Evolutionary conservation across 2,329 filamentous ascomycete species (phyloP), one percentile per base, ranked within the genome.

Genomic region (Penicillium thymicola): DNA sequence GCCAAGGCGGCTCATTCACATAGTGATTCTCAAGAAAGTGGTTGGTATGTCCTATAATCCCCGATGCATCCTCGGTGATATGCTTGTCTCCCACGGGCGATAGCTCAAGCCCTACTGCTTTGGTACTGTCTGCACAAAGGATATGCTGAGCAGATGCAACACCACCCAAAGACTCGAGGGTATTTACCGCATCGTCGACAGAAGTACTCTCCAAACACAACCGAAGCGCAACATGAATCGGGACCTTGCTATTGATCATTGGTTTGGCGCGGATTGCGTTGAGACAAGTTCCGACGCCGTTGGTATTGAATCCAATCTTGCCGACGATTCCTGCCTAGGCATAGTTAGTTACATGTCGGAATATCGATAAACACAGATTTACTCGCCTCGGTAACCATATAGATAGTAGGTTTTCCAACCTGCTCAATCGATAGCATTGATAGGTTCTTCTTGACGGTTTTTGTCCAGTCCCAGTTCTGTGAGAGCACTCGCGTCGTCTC

Each of bases 271-370:
- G 77, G 58, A 88, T 85, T 0, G 85, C 86, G 58, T 88, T 88
- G 9, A 88, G 73, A 42, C 81, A 82, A 0, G 81, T 80, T 0
- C 84, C 85, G 0, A 88, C 82, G 0, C 85, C 83, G 0, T 69
- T 65, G 16, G 72, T 74, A 64, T 89, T 89, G 61, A 88, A 75
- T 0, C 86, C 86, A 23, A 88, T 87, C 69, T 89, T 89, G 14
- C 84, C 85, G 34, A 88, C 79, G 21, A 85, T 76, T 9, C 82
- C 82, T 5, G 80, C 82, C 69, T 70, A 25, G 2, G 16, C 1
- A 14, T 11, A 5, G 16, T 51, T 5, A 56, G 25, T 27, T 36
- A 27, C 23, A 21, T 32, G 21, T 16, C 13, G 18, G 14, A 3
- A n/a, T 16, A 2, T 18, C 42, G 25, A 23, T 18, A 14, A 21